Evolutionary conservation across 441 rosid genomes (phyloP).

Genomic region (Macaranga tanarius): DNA sequence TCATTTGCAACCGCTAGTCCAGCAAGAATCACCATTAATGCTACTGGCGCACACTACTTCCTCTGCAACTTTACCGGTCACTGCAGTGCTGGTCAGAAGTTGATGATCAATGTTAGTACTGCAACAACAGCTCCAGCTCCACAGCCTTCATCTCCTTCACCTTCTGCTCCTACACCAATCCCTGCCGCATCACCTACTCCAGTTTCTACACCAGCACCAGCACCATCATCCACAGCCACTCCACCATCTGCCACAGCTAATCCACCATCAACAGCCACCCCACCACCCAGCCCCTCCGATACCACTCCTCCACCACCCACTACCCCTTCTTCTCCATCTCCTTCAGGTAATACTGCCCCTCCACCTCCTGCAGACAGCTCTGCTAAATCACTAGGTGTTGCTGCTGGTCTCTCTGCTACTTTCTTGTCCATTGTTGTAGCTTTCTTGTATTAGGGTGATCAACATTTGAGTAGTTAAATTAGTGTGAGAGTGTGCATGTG

Average conservation of each 20-base stretch:
- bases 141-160: conserved; percentile 28
- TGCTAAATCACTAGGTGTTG: conserved; percentile 33
- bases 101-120: conserved; percentile 34
- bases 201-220: conserved; percentile 18
- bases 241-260: conserved; percentile 8
- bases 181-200: conserved; percentile 18
- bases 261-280: conserved; percentile 4
- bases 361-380: conserved; percentile 39
- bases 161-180: conserved; percentile 20
- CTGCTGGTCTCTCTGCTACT: conserved; percentile 27
- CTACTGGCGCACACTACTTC: conserved; percentile 37
- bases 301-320: conserved; percentile 18
- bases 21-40: conserved; percentile 34
- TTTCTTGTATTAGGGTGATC: conserved; percentile 29
- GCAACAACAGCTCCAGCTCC: conserved; percentile 29
- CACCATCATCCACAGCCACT: conserved; percentile 9
- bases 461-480: not conserved
- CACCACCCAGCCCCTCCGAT: conserved; percentile 18
- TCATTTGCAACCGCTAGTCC: conserved; percentile 20
- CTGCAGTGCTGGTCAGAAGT: conserved; percentile 43
- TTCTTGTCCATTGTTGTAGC: conserved; percentile 30
- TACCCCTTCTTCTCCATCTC: conserved; percentile 27
- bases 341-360: conserved; percentile 26
- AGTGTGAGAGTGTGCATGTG: not conserved
- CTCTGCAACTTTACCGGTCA: conserved; percentile 30